Conservation (phyloP, 768 basidiomycete genomes). For the Ramaria rubella region DNA sequence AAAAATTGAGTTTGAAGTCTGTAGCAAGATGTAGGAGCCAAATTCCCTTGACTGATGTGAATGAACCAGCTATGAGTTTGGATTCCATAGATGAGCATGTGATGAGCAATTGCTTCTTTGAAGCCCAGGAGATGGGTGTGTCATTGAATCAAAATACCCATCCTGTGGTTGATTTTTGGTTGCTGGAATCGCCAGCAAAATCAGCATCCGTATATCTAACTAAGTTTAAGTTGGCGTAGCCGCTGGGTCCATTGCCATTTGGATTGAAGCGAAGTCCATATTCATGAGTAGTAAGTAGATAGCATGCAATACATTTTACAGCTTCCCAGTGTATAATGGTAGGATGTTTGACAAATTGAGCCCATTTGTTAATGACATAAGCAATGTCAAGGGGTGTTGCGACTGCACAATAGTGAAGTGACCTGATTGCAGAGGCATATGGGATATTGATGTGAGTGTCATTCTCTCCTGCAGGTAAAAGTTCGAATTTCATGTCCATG, state of each 20-base stretch:
- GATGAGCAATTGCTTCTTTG: conserved; percentile 5
- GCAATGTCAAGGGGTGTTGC: conserved; percentile 21
- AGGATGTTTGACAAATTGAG: conserved; percentile 13
- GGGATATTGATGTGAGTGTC: neutral
- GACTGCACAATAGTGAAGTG: conserved; percentile 18
- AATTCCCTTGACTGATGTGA: conserved; percentile 11
- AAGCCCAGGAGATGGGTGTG: conserved; percentile 18
- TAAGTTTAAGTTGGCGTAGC: neutral
- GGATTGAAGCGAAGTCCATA: neutral
- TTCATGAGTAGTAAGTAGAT: conserved; percentile 1
- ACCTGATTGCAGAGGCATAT: conserved; percentile 12
- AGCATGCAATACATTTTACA: conserved; percentile 8
- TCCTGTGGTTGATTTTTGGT: conserved; percentile 27
- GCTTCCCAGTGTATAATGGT: conserved; percentile 9
- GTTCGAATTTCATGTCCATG: conserved; percentile 16
- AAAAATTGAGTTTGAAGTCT: neutral
- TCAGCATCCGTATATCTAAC: conserved; percentile 21
- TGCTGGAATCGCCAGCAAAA: conserved; percentile 22
- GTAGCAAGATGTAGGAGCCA: conserved; percentile 3
- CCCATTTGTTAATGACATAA: conserved; percentile 13
- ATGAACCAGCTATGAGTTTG: conserved; percentile 21
- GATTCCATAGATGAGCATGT: conserved; percentile 9
- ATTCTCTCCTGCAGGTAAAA: conserved; percentile 1
- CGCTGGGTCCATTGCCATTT: neutral
- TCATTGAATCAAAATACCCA: conserved; percentile 23